Percentiles rank a stretch among this genome's conserved stretches.
Evolutionary conservation across 1,284 basidiomycete genomes (phyloP).

Genomic region (Tylopilus sp.): DNA sequence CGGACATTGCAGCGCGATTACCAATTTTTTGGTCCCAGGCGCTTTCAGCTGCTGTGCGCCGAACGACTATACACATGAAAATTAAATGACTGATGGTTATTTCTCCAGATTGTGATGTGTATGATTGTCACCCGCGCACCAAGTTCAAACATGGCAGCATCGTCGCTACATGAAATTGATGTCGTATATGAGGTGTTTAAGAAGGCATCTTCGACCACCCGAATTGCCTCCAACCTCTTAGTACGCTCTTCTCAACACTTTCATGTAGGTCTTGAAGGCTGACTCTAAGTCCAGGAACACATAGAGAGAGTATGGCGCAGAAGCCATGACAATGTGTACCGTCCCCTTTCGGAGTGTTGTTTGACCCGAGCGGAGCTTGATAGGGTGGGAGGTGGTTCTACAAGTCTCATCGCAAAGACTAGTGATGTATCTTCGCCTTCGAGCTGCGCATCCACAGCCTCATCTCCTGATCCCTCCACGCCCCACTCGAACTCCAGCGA

Average conservation of each 20-base stretch:
- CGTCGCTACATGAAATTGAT: slow-evolving; percentile 60
- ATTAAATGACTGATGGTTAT: background rate
- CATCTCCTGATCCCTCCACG: slow-evolving; percentile 1
- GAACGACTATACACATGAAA: background rate
- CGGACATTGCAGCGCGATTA: slow-evolving; percentile 46
- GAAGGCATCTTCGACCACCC: slow-evolving; percentile 46
- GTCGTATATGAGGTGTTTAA: slow-evolving; percentile 51
- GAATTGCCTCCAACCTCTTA: slow-evolving; percentile 49
- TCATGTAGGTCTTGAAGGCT: background rate
- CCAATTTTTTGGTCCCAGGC: slow-evolving; percentile 59
- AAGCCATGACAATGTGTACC: slow-evolving; percentile 50
- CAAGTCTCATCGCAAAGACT: slow-evolving; percentile 43
- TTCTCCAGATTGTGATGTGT: slow-evolving; percentile 63
- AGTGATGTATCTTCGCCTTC: slow-evolving; percentile 5
- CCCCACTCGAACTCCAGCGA: background rate
- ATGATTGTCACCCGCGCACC: slow-evolving; percentile 60
- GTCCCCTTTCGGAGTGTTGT: slow-evolving; percentile 30
- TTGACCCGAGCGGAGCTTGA: slow-evolving; percentile 53
- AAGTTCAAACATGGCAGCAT: slow-evolving; percentile 50
- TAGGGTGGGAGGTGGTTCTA: slow-evolving; percentile 58
- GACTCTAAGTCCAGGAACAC: slow-evolving; percentile 40
- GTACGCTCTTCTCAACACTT: slow-evolving; percentile 38
- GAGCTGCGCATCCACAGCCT: background rate
- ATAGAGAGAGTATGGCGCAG: slow-evolving; percentile 51
- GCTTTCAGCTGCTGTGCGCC: slow-evolving; percentile 59